Conservation (phyloP, 2,329 filamentous ascomycete genomes). For the Lanzia echinophila region DNA sequence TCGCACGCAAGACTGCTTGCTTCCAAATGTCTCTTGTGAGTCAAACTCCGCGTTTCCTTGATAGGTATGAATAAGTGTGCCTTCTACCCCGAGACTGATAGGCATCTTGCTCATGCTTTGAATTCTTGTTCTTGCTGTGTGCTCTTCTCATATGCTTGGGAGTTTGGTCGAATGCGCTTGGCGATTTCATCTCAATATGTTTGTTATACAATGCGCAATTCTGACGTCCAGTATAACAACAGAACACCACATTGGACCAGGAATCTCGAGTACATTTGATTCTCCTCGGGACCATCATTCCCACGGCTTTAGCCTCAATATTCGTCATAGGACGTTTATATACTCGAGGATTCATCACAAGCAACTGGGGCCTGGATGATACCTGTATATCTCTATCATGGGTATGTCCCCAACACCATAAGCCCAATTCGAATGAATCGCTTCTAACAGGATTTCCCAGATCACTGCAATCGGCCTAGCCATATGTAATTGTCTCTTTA, state of each 20-base stretch:
- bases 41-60: neutral
- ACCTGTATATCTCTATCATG: neutral
- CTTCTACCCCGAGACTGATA: no score
- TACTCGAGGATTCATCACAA: neutral
- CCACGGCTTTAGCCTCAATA: neutral
- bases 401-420: neutral
- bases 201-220: no score
- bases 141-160: neutral
- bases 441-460: neutral
- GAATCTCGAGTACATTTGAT: neutral
- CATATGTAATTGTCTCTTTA: neutral
- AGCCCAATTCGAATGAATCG: neutral
- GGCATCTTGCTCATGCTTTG: neutral
- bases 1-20: neutral
- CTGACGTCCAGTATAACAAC: neutral
- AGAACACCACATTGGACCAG: neutral
- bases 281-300: neutral
- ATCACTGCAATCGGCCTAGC: neutral
- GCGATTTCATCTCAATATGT: no score
- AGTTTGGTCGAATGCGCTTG: neutral
- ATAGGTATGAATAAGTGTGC: neutral
- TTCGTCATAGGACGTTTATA: neutral
- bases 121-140: no score
- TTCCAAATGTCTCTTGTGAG: conserved; percentile 2
- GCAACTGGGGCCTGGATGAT: neutral